phyloP scores from a whole-genome alignment of 202 grass and related monocot species.

The Hordeum pubiflorum region DNA sequence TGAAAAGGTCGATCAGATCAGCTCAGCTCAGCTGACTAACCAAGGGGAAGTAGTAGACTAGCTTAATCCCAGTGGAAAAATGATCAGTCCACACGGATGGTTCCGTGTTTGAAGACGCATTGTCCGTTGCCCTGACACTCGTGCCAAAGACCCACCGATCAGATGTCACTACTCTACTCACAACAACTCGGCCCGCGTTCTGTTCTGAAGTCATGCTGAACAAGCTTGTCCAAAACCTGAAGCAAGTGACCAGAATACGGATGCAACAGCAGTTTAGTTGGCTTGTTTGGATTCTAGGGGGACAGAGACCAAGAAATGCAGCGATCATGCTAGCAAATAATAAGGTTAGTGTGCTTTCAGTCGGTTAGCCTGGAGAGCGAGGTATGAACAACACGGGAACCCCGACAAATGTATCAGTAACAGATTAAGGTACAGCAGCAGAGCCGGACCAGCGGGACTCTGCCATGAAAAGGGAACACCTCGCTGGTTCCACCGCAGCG shows the following conservation, averaged over 20 bases:
- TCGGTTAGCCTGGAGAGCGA: not conserved
- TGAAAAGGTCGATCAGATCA: slow-evolving; percentile 1
- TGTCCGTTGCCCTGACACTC: not conserved
- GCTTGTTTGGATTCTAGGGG: not conserved
- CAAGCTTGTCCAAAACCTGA: slow-evolving; percentile 21
- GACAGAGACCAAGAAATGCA: not conserved
- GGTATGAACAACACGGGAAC: not conserved
- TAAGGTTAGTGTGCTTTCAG: not conserved
- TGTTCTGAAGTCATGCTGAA: not conserved
- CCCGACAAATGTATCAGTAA: not conserved
- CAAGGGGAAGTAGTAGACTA: not conserved
- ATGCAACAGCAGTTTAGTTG: not conserved
- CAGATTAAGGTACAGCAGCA: not conserved
- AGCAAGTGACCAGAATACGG: not conserved
- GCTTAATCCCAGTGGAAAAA: not conserved
- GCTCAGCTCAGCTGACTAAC: not conserved
- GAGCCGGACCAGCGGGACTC: too few relatives aligned
- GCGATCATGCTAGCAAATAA: slow-evolving; percentile 2
- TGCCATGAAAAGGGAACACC: not conserved
- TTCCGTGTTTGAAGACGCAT: not conserved
- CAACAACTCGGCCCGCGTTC: not conserved
- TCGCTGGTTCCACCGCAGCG: not conserved
- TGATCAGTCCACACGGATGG: not conserved
- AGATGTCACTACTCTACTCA: not conserved
- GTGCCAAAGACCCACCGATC: not conserved